Evolutionary conservation across 2,329 filamentous ascomycete species (phyloP).

Genomic region (Exophiala sideris): DNA sequence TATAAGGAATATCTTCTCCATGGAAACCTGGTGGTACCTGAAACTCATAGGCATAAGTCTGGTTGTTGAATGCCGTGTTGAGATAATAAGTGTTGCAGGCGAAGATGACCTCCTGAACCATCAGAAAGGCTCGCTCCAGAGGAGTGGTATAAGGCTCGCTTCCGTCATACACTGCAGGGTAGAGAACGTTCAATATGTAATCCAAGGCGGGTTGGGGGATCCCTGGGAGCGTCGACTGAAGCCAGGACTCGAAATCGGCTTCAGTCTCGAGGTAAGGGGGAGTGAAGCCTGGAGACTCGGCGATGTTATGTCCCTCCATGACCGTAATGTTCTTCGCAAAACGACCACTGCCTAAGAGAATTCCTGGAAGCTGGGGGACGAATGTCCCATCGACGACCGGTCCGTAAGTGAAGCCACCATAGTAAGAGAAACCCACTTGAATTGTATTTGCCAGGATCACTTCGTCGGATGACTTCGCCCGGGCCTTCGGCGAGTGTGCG

Average conservation of each 20-base stretch:
- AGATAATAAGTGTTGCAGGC: constrained; percentile 55
- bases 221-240: constrained; percentile 29
- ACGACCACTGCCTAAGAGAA: constrained; percentile 39
- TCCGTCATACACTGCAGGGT: constrained; percentile 51
- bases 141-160: constrained; percentile 46
- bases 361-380: constrained; percentile 45
- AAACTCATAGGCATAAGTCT: constrained; percentile 54
- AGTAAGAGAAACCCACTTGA: constrained; percentile 37
- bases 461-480: constrained; percentile 37
- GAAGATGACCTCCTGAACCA: constrained; percentile 45
- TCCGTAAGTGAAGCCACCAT: constrained; percentile 45
- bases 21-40: constrained; percentile 53
- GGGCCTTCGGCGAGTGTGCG: constrained; percentile 45
- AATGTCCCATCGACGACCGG: constrained; percentile 52
- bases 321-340: constrained; percentile 46
- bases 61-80: constrained; percentile 47
- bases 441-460: constrained; percentile 45
- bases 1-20: constrained; percentile 51
- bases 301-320: constrained; percentile 45
- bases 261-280: constrained; percentile 33
- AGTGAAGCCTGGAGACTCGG: constrained; percentile 44
- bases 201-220: constrained; percentile 33
- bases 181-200: constrained; percentile 48
- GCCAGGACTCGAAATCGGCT: constrained; percentile 22
- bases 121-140: constrained; percentile 41